Conservation (phyloP, 257 asterid species). For the Ilex asprella region DNA sequence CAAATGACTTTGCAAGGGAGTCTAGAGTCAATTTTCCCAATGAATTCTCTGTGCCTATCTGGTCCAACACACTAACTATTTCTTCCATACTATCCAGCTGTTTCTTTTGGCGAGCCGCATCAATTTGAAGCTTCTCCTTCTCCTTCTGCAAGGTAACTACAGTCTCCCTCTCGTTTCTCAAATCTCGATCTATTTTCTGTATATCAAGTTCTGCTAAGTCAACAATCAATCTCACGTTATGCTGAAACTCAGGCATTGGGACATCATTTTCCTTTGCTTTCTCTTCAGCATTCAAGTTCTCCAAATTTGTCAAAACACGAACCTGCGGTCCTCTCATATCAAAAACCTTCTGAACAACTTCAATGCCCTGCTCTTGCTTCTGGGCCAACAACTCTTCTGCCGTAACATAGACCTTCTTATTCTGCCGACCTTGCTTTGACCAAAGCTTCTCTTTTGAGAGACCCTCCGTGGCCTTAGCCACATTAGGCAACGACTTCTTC, state of each 20-base stretch:
- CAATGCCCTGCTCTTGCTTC: slow-evolving; percentile 75
- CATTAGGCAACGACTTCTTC: slow-evolving; percentile 26
- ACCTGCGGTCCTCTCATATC: slow-evolving; percentile 99
- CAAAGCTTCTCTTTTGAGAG: slow-evolving; percentile 57
- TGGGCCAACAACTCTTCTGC: slow-evolving; percentile 69
- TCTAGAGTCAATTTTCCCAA: slow-evolving; percentile 58
- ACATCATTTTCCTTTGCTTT: slow-evolving; percentile 59
- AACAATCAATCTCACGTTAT: slow-evolving; percentile 66
- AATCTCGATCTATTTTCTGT: slow-evolving; percentile 66
- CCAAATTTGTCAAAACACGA: slow-evolving; percentile 78
- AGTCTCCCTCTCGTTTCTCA: slow-evolving; percentile 85
- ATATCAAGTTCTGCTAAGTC: slow-evolving; percentile 74
- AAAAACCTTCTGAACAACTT: slow-evolving; percentile 71
- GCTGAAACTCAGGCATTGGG: slow-evolving; percentile 95
- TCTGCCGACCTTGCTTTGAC: slow-evolving; percentile 61
- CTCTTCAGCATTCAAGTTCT: slow-evolving; percentile 83
- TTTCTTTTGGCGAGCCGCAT: slow-evolving; percentile 52
- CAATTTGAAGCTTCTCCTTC: slow-evolving; percentile 55
- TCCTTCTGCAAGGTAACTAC: slow-evolving; percentile 71
- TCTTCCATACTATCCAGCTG: slow-evolving; percentile 62
- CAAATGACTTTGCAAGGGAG: slow-evolving; percentile 59
- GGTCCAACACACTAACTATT: slow-evolving; percentile 45
- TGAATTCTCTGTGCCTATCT: slow-evolving; percentile 50
- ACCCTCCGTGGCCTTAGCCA: slow-evolving; percentile 32
- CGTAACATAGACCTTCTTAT: slow-evolving; percentile 46